Evolutionary conservation across 176 grass and related monocot genomes (phyloP).

Genomic region (Ananas comosus): DNA sequence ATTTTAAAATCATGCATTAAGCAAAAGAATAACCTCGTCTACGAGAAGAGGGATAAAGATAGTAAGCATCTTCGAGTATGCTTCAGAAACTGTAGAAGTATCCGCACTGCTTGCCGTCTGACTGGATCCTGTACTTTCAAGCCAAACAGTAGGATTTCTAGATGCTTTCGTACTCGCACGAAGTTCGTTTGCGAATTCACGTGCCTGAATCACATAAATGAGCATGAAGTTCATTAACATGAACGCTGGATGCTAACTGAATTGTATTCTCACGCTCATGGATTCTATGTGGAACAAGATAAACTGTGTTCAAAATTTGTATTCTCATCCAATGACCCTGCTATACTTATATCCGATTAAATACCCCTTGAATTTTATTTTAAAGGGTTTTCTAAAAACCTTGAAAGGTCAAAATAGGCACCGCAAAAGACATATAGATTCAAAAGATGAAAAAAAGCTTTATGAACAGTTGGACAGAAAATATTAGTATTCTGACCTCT

Average conservation of each 20-base stretch:
- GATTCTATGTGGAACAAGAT: neutral
- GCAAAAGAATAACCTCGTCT: constrained; percentile 56
- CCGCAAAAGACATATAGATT: neutral
- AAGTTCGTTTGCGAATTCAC: constrained; percentile 97
- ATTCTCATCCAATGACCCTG: neutral
- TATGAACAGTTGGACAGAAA: neutral
- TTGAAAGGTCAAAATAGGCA: neutral
- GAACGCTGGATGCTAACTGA: too few relatives aligned
- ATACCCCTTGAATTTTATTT: neutral
- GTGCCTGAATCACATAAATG: constrained; percentile 53
- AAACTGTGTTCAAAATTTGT: neutral
- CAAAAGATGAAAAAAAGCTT: neutral
- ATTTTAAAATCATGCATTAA: neutral
- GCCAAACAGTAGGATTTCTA: constrained; percentile 71
- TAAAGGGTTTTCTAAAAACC: neutral
- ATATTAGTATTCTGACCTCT: constrained; percentile 55
- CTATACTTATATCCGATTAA: neutral
- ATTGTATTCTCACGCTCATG: neutral
- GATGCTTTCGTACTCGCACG: constrained; percentile 87
- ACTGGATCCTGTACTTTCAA: constrained; percentile 59
- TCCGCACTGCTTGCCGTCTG: constrained; percentile 58
- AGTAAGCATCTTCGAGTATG: constrained; percentile 97
- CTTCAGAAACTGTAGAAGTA: constrained; percentile 88
- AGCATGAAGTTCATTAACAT: neutral
- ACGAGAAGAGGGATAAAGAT: constrained; percentile 99